phyloP scores from a whole-genome alignment of 2,329 filamentous ascomycete species.

The Microcyclospora pomicola region DNA sequence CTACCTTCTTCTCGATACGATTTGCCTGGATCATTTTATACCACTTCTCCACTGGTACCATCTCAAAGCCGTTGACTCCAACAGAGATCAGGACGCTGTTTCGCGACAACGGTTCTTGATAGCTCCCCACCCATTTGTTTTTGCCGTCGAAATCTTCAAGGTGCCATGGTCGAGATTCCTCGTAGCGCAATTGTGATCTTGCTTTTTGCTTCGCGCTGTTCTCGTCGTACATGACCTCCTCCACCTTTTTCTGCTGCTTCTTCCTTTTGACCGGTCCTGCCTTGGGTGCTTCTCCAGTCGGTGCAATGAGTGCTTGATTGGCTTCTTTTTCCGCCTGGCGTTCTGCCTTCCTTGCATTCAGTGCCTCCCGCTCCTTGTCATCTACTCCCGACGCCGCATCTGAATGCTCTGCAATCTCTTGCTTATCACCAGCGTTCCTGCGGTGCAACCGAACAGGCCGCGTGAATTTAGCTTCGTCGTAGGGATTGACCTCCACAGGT shows the following conservation, averaged over 20 bases:
- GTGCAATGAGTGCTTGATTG: slow-evolving; percentile 86
- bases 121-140: slow-evolving; percentile 84
- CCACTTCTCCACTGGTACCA: slow-evolving; percentile 91
- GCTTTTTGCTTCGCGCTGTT: slow-evolving; percentile 59
- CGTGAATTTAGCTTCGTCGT: slow-evolving; percentile 72
- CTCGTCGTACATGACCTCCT: slow-evolving; percentile 73
- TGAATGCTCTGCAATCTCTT: slow-evolving; percentile 21
- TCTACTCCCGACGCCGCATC: slow-evolving; percentile 35
- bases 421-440: slow-evolving; percentile 62
- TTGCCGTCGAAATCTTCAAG: slow-evolving; percentile 92
- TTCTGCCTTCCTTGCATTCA: slow-evolving; percentile 52
- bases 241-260: slow-evolving; percentile 64
- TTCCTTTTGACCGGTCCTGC: slow-evolving; percentile 37
- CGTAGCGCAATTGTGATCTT: slow-evolving; percentile 56
- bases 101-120: slow-evolving; percentile 77
- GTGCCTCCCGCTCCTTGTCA: slow-evolving; percentile 48
- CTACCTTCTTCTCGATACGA: slow-evolving; percentile 50
- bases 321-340: slow-evolving; percentile 74
- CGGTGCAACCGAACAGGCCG: slow-evolving; percentile 80
- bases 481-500: slow-evolving; percentile 39
- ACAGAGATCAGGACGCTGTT: slow-evolving; percentile 65
- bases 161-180: slow-evolving; percentile 93
- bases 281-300: slow-evolving; percentile 54
- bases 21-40: slow-evolving; percentile 69
- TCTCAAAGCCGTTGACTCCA: slow-evolving; percentile 57